Evolutionary conservation across 2,329 filamentous ascomycete species (phyloP).

Genomic region (Penicillium sp.): DNA sequence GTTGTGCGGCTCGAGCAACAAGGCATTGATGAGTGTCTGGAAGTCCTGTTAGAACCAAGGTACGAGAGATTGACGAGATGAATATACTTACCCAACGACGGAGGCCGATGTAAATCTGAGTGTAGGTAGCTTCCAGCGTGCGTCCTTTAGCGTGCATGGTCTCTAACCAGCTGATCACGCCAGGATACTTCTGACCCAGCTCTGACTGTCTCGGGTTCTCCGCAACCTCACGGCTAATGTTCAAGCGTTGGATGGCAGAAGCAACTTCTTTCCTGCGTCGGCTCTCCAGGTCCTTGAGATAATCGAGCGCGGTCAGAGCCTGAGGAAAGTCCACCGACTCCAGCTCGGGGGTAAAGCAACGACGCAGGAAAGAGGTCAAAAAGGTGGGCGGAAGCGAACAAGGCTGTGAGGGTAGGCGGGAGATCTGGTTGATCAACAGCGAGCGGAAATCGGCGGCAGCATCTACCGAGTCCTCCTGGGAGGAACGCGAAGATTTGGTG

Average conservation of each 20-base stretch:
- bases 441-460: constrained; percentile 41
- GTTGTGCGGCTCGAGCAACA: constrained; percentile 57
- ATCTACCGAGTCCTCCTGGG: constrained; percentile 20
- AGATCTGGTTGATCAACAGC: constrained; percentile 48
- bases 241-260: constrained; percentile 50
- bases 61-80: constrained; percentile 1
- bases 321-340: constrained; percentile 59
- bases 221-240: constrained; percentile 47
- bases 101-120: constrained; percentile 56
- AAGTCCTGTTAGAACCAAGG: no score
- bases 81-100: constrained; percentile 55
- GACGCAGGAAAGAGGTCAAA: constrained; percentile 56
- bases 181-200: constrained; percentile 48
- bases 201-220: constrained; percentile 41
- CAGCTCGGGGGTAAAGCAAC: constrained; percentile 53
- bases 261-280: constrained; percentile 55
- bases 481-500: constrained; percentile 22
- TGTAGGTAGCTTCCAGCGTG: constrained; percentile 53
- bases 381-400: constrained; percentile 58
- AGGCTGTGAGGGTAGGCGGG: constrained; percentile 54
- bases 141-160: constrained; percentile 48
- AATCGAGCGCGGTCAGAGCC: constrained; percentile 60
- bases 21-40: constrained; percentile 59
- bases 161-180: constrained; percentile 52
- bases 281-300: constrained; percentile 58